Conservation (phyloP, 441 rosid genomes). For the Erysimum cheiri region DNA sequence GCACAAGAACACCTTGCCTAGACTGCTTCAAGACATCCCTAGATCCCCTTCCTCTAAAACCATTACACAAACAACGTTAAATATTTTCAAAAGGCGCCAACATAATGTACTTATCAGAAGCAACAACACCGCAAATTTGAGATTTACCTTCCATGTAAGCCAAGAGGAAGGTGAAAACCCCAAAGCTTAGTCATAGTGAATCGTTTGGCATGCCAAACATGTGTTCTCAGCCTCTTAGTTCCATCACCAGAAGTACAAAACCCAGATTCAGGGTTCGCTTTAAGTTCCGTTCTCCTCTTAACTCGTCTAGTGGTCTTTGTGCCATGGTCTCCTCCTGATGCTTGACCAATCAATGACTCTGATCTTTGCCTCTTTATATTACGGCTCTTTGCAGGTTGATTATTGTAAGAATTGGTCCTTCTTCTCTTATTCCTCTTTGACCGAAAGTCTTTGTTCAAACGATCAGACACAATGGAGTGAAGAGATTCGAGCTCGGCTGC, state of each 20-base stretch:
- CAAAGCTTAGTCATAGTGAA: conserved; percentile 85
- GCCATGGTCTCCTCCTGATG: conserved; percentile 38
- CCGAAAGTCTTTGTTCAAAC: conserved; percentile 67
- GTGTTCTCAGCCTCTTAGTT: conserved; percentile 88
- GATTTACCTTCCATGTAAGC: conserved; percentile 82
- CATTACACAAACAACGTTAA: conserved; percentile 34
- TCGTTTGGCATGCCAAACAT: conserved; percentile 95
- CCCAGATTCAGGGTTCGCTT: conserved; percentile 60
- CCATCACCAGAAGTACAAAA: conserved; percentile 76
- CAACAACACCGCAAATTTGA: background rate
- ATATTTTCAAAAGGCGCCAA: background rate
- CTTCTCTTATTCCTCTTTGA: conserved; percentile 79
- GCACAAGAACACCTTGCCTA: conserved; percentile 69
- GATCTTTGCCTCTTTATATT: conserved; percentile 52
- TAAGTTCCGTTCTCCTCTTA: conserved; percentile 71
- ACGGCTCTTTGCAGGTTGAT: conserved; percentile 58
- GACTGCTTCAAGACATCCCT: conserved; percentile 83
- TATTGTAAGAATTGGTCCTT: conserved; percentile 75
- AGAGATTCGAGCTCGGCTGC: conserved; percentile 73
- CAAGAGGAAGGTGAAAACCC: conserved; percentile 90
- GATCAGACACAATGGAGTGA: conserved; percentile 61
- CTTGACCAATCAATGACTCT: conserved; percentile 39
- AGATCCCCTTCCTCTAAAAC: conserved; percentile 84
- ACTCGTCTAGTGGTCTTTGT: conserved; percentile 56
- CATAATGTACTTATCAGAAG: too few relatives aligned